Evolutionary conservation across 2,329 filamentous ascomycete species (phyloP), one percentile per base, ranked within the genome.

Genomic region (Colletotrichum brevisporum): DNA sequence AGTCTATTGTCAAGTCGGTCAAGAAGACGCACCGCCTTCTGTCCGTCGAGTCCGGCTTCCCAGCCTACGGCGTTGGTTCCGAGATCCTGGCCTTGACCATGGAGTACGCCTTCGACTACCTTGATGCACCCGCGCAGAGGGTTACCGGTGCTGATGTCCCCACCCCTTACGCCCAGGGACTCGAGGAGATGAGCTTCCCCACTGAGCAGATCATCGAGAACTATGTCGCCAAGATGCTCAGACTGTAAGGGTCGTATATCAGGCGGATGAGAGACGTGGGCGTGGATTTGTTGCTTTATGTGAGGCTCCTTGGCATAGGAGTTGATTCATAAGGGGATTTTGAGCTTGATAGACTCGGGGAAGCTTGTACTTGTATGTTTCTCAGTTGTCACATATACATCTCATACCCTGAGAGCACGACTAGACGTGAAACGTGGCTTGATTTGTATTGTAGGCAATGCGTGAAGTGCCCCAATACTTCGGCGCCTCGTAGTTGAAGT

Each of bases 81-180:
- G 96, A 99, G 86, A 94, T 99, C 76, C 89, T 99, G 72, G 96
- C 96, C 69, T 87, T 98, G 70, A 91, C 94, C 72, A 97, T 97
- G 92, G 96, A 99, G 85, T 99, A 98, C 83, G 95, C 90, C 72
- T 99, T 98, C 79, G 96, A 99, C 86, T 98, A 97, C 86, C 92
- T 99, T 73, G 91, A 98, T 78, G 94, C 94, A 65, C 96, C 96
- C 55, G 96, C 94, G 71, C 92, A 95, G 82, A 92, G 96, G 82
- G 91, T 99, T 77, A 98, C 96, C 69, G 96, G 96, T 81, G 95
- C 96, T 73, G 96, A 99, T 82, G 96, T 99, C 13, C 96, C 96
- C 57, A 99, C 96, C 8, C 96, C 96, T 45, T 98, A 99, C 80
- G 95, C 96, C 68, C 87, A 92, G 83, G 93, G 94, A 80, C 89